phyloP scores from a whole-genome alignment of 2,329 filamentous ascomycete genomes.

The Colletotrichum tropicicola region DNA sequence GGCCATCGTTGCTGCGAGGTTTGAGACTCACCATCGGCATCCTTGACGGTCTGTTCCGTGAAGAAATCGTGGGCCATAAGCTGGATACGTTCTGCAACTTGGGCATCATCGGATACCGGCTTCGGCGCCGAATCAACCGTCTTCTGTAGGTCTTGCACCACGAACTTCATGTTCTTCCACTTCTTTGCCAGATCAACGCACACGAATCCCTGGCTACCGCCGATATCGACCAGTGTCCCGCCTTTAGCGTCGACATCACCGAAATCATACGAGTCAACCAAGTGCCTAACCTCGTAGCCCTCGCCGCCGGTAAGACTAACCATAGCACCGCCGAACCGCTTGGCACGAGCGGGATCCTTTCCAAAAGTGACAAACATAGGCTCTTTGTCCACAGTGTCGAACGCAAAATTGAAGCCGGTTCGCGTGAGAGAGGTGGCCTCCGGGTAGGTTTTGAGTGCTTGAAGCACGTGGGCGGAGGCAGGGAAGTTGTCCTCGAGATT shows the following conservation, averaged over 20 bases:
- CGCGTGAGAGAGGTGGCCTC: slow-evolving; percentile 57
- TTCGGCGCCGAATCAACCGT: slow-evolving; percentile 29
- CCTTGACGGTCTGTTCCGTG: slow-evolving; percentile 25
- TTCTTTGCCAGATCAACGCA: slow-evolving; percentile 60
- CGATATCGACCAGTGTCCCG: slow-evolving; percentile 66
- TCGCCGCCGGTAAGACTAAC: slow-evolving; percentile 61
- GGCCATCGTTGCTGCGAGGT: not conserved
- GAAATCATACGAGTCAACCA: slow-evolving; percentile 65
- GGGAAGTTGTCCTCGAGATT: slow-evolving; percentile 63
- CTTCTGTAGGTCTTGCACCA: slow-evolving; percentile 42
- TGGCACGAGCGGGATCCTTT: slow-evolving; percentile 55
- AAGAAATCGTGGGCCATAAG: slow-evolving; percentile 34
- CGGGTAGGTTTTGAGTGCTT: slow-evolving; percentile 54
- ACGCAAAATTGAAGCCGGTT: slow-evolving; percentile 61
- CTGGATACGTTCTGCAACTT: slow-evolving; percentile 22
- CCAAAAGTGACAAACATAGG: slow-evolving; percentile 64
- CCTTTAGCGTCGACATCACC: slow-evolving; percentile 50
- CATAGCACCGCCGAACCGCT: slow-evolving; percentile 65
- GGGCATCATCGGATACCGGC: slow-evolving; percentile 23
- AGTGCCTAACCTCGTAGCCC: slow-evolving; percentile 62
- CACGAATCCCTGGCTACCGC: slow-evolving; percentile 67
- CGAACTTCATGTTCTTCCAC: slow-evolving; percentile 47
- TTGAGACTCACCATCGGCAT: slow-evolving; percentile 39
- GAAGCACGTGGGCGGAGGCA: slow-evolving; percentile 55
- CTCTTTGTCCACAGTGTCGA: slow-evolving; percentile 58